Percentiles rank a stretch among this genome's conserved stretches.
Evolutionary conservation across 1,284 basidiomycete genomes (phyloP).

Genomic region (Heterobasidion irregulare): DNA sequence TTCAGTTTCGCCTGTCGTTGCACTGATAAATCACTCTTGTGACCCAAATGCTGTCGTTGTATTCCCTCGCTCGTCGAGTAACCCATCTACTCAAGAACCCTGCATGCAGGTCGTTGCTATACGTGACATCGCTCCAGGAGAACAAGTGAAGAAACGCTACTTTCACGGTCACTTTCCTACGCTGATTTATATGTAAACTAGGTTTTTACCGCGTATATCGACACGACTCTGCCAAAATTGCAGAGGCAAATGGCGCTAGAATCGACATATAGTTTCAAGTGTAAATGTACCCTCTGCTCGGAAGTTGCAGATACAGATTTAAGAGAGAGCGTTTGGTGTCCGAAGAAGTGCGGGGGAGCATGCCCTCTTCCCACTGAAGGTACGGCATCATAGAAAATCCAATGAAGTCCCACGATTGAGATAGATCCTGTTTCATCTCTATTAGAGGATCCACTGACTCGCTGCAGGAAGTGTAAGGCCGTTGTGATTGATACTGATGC

Average conservation of each 20-base stretch:
- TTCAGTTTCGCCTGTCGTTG: constrained; percentile 69
- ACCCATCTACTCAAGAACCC: constrained; percentile 37
- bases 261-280: constrained; percentile 78
- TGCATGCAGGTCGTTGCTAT: constrained; percentile 69
- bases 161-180: not conserved
- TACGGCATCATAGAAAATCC: constrained; percentile 14
- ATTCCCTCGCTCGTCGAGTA: constrained; percentile 53
- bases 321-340: constrained; percentile 62
- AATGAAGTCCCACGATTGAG: not conserved
- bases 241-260: constrained; percentile 51
- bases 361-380: constrained; percentile 54
- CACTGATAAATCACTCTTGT: constrained; percentile 89
- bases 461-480: constrained; percentile 54
- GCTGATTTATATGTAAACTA: constrained; percentile 13
- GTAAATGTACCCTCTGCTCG: constrained; percentile 59
- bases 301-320: constrained; percentile 41
- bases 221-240: constrained; percentile 61
- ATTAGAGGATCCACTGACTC: constrained; percentile 35
- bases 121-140: constrained; percentile 47
- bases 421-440: constrained; percentile 5
- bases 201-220: constrained; percentile 77
- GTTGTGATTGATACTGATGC: constrained; percentile 39
- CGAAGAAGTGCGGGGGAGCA: constrained; percentile 52
- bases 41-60: constrained; percentile 86
- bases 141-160: constrained; percentile 50